Base-by-base conservation (phyloP, 139 green algal species). In the Coccomyxa sp. region DNA sequence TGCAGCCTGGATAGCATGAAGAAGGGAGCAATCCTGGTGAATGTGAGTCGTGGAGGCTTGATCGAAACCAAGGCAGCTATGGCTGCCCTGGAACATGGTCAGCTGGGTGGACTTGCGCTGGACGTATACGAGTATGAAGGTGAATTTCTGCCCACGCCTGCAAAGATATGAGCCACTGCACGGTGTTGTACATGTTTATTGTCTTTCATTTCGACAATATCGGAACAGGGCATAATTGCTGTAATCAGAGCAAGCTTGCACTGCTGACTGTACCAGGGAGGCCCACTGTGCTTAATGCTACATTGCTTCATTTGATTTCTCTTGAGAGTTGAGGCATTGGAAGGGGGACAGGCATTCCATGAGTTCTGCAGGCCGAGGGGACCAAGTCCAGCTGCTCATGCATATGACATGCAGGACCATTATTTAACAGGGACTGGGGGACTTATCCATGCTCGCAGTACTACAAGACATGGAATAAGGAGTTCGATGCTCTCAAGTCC, bases 11-110 rank as follows among this genome's bases (percentile, higher is more conserved):
- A 70, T 7, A 75, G 78, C 44, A 91, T 97, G 88, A 93, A 94
- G 75, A 35, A 68, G 2, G 86, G 85, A 37, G 74, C 64, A 27
- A 88, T 95, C 37, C 71, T 97, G 24, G 84, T 95, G 78, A 95
- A 95, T 79, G 74, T 82, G 18, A 85, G 73, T 35, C 82, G 93
- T 1, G 93, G 91, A 37, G 91, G 88, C 18, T 86, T 97, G 2
- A 78, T 97, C 6, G 88, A 97, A 78, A 93, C 79, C 6, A 81
- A 85, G 29, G 90, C 90, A 2, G 77, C 94, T 31, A 68, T 94
- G 18, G 68, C 85, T 0, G 86, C 78, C 8, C 74, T 97, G 72
- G 82, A 92, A 75, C 70, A 14, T 27, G 84, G 85, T 2, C 78
- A 92, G 36, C 54, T 96, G 40, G 85, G 81, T 1, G 85, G 77